Evolutionary conservation across 768 basidiomycete genomes (phyloP), one percentile per base, ranked within the genome.

Genomic region (Collybia sordida): DNA sequence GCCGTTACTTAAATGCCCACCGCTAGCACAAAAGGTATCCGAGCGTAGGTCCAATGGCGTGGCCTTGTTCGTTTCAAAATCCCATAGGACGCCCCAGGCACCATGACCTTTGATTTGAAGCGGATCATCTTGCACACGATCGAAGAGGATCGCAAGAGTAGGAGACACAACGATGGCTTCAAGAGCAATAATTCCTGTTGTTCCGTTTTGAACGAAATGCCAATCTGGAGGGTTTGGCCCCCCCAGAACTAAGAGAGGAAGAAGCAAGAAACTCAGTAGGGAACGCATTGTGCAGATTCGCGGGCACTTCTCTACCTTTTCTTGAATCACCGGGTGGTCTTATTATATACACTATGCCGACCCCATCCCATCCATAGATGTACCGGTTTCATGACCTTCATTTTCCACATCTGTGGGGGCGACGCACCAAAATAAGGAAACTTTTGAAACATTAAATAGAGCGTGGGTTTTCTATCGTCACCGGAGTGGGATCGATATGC

Each of bases 1-100:
- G 4, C 43, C 43, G 23, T 45, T 45, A 17, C 43, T 45, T 14
- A 45, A 28, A 14, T 21, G 28, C 19, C 43, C 43, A 23, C 43
- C 43, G 18, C 70, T 71, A 0, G 71, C 75, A 56, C 74, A 77
- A 60, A 73, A 77, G n/a, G 65, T 66, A 50, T 77, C 68, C n/a
- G 69, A 65, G 7, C 66, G 45, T n/a, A 72, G 55, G 38, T 66
- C 58, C 7, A 73, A 50, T 8, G 72, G 60, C 12, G 68, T 65
- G 1, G 67, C 64, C 3, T 61, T 66, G 35, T 72, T 70, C 1
- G 73, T 74, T 51, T 67, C 61, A 9, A 78, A 54, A 47, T 77
- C 65, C 57, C 74, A 70, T 14, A 78, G 60, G 6, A 71, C 73
- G 23, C 70, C 72, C 77, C 76, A 77, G 6, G 76, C 76, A 15